These are phyloP conservation scores for Tricharina praecox DNA, from an alignment of 495 filamentous ascomycete species.

Conservation along the genomic window DNA sequence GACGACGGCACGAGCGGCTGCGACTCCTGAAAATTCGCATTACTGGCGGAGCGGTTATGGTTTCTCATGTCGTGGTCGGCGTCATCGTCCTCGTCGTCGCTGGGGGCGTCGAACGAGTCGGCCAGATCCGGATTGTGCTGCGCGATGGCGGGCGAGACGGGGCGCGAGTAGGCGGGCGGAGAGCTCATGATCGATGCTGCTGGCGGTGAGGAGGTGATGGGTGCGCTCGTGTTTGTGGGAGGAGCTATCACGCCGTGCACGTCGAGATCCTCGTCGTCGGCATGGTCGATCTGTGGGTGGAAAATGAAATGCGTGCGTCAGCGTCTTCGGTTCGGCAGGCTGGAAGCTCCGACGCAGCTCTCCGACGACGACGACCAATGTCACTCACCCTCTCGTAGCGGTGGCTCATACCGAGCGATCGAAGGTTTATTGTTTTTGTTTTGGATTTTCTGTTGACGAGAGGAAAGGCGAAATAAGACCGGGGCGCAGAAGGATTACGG, in stretches of 20 bases:
- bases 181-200: conserved; percentile 61
- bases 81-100: conserved; percentile 50
- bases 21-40: conserved; percentile 27
- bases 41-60: conserved; percentile 30
- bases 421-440: neutral
- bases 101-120: conserved; percentile 74
- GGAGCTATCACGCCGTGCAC: conserved; percentile 21
- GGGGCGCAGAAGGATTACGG: neutral
- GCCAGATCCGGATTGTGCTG: conserved; percentile 66
- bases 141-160: conserved; percentile 45
- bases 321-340: conserved; percentile 4
- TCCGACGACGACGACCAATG: neutral
- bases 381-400: conserved; percentile 23
- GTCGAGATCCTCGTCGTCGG: conserved; percentile 25
- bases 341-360: too few relatives aligned
- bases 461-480: neutral
- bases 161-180: conserved; percentile 73
- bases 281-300: conserved; percentile 8
- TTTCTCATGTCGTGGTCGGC: conserved; percentile 57
- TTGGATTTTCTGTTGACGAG: neutral
- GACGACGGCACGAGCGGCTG: conserved; percentile 27
- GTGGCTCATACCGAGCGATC: conserved; percentile 17
- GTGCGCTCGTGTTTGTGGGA: conserved; percentile 22
- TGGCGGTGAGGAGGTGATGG: conserved; percentile 15
- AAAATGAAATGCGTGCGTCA: conserved; percentile 2